These are phyloP conservation scores for Bauhinia variegata DNA, from an alignment of 306 rosid genomes.

Conservation along the genomic window DNA sequence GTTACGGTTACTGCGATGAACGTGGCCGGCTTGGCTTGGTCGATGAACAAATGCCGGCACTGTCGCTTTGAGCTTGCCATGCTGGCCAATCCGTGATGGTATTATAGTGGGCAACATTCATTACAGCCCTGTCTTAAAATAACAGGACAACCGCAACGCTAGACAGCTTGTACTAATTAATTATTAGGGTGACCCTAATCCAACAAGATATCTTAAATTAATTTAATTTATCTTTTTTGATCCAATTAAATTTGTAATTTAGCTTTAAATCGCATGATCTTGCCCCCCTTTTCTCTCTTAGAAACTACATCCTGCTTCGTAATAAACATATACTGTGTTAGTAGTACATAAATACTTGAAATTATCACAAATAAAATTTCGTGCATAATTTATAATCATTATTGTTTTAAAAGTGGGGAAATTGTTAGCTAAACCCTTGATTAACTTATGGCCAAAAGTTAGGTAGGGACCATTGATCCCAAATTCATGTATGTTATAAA, in stretches of 20 bases:
- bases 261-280: slow-evolving; percentile 15
- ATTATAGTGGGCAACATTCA: slow-evolving; percentile 47
- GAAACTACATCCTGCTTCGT: neutral
- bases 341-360: no score
- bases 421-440: no score
- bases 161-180: slow-evolving; percentile 52
- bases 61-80: slow-evolving; percentile 23
- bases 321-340: slow-evolving; percentile 1
- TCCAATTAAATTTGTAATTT: no score
- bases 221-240: no score
- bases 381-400: no score
- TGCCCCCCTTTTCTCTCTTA: slow-evolving; percentile 8
- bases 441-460: no score
- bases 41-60: slow-evolving; percentile 47
- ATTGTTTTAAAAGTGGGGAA: no score
- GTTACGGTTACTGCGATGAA: slow-evolving; percentile 50
- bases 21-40: slow-evolving; percentile 58
- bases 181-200: slow-evolving; percentile 34
- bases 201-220: slow-evolving; percentile 34
- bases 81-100: slow-evolving; percentile 44
- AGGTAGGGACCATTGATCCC: no score
- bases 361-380: no score
- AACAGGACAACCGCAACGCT: slow-evolving; percentile 41
- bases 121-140: slow-evolving; percentile 41
- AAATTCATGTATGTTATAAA: no score